These are phyloP conservation scores for Lepidium didymum DNA, from an alignment of 345 rosid species.

Conservation along the genomic window DNA sequence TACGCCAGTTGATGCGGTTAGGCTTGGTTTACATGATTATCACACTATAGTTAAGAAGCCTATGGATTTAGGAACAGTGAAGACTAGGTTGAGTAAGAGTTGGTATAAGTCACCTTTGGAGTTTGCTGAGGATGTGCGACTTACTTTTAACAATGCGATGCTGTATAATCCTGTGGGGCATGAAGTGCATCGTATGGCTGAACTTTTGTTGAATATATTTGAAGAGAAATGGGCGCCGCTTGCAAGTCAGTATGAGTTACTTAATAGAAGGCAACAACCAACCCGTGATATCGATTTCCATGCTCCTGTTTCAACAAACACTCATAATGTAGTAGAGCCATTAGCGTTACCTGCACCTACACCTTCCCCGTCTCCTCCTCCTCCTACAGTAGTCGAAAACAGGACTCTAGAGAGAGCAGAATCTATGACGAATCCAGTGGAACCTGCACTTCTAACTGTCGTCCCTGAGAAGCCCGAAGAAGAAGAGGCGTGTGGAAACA, in stretches of 20 bases:
- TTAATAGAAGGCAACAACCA: constrained; percentile 25
- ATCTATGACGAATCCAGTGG: constrained; percentile 33
- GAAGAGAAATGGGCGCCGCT: constrained; percentile 60
- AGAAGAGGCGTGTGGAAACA: constrained; percentile 30
- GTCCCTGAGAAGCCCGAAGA: constrained; percentile 38
- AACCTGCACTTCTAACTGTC: constrained; percentile 22
- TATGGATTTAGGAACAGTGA: constrained; percentile 93
- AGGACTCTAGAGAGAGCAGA: constrained; percentile 40
- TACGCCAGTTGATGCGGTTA: constrained; percentile 68
- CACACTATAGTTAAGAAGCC: constrained; percentile 63
- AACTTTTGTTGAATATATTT: constrained; percentile 45
- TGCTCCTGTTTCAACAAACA: constrained; percentile 12
- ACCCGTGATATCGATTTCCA: constrained; percentile 1
- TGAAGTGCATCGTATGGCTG: constrained; percentile 79
- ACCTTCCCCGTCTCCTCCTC: constrained; percentile 15
- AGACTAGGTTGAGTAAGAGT: constrained; percentile 51
- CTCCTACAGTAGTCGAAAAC: constrained; percentile 15
- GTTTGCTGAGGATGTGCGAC: constrained; percentile 80
- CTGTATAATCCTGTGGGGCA: constrained; percentile 78
- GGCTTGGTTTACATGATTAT: constrained; percentile 73
- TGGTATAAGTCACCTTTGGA: constrained; percentile 62
- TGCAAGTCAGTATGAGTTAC: constrained; percentile 31
- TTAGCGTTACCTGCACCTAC: constrained; percentile 22
- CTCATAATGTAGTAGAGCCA: constrained; percentile 5
- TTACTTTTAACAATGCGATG: constrained; percentile 82